Conservation (phyloP, 345 rosid genomes). For the Dimocarpus longan region DNA sequence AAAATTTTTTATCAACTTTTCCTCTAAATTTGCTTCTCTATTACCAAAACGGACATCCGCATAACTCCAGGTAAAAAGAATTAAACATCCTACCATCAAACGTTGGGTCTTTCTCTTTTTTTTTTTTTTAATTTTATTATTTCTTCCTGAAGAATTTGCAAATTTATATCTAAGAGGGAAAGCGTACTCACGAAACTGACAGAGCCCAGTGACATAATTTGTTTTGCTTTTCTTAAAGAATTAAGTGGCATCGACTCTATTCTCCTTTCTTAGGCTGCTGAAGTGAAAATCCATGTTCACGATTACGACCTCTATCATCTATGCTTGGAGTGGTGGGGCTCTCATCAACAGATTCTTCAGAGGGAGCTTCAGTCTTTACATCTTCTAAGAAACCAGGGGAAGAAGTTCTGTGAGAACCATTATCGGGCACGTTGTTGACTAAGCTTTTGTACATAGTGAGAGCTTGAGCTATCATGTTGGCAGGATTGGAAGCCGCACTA, state of each 20-base stretch:
- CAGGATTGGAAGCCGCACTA: constrained; percentile 60
- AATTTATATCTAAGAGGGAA: not conserved
- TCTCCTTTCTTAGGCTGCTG: constrained; percentile 49
- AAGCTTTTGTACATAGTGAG: constrained; percentile 74
- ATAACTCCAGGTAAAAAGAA: not conserved
- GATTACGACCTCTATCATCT: constrained; percentile 16
- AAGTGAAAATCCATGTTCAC: constrained; percentile 58
- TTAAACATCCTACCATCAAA: constrained; percentile 2
- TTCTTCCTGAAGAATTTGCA: not conserved
- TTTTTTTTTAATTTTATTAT: too few relatives aligned
- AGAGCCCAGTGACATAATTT: not conserved
- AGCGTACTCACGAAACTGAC: not conserved
- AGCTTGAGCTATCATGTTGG: constrained; percentile 78
- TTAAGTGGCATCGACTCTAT: constrained; percentile 1
- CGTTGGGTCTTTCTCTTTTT: not conserved
- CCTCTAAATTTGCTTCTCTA: not conserved
- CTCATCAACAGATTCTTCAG: constrained; percentile 32
- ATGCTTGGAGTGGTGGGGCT: constrained; percentile 25
- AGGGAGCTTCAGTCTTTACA: constrained; percentile 22
- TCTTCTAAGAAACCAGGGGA: constrained; percentile 25
- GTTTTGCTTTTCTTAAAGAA: constrained; percentile 3
- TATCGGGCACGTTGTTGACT: constrained; percentile 41
- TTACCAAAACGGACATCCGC: not conserved
- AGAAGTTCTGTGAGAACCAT: constrained; percentile 27
- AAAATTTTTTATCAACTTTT: not conserved